Percentiles rank a stretch among this genome's conserved stretches.
Evolutionary conservation across 2,329 filamentous ascomycete genomes (phyloP).

Genomic region (Septoria petroselini): DNA sequence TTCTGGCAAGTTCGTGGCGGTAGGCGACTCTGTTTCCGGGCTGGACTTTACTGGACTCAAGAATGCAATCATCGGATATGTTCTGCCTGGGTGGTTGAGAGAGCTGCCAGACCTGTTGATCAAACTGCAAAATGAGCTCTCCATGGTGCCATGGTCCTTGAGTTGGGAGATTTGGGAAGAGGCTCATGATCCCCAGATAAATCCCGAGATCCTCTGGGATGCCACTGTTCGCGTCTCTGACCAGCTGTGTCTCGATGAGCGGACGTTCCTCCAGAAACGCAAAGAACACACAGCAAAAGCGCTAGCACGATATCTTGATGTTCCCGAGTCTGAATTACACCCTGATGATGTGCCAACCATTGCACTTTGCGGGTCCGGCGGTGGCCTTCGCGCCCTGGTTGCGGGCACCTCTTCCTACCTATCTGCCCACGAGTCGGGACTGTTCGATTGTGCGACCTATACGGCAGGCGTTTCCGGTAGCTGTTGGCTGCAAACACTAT

Average conservation of each 20-base stretch:
- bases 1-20: slow-evolving; percentile 28
- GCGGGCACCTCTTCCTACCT: slow-evolving; percentile 85
- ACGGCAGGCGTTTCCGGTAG: slow-evolving; percentile 93
- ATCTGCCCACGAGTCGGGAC: slow-evolving; percentile 76
- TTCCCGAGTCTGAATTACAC: slow-evolving; percentile 78
- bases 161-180: slow-evolving; percentile 93
- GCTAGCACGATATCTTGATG: slow-evolving; percentile 74
- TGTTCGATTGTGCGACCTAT: slow-evolving; percentile 93
- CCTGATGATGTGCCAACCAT: slow-evolving; percentile 91
- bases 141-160: slow-evolving; percentile 80
- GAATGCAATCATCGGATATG: slow-evolving; percentile 38
- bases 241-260: slow-evolving; percentile 79
- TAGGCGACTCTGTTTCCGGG: slow-evolving; percentile 31
- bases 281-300: slow-evolving; percentile 67
- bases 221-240: slow-evolving; percentile 78
- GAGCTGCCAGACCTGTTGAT: slow-evolving; percentile 70
- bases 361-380: slow-evolving; percentile 90
- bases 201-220: slow-evolving; percentile 82
- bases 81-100: slow-evolving; percentile 81
- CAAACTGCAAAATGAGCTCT: slow-evolving; percentile 84
- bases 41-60: slow-evolving; percentile 31
- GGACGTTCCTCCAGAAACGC: slow-evolving; percentile 67
- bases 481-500: slow-evolving; percentile 90
- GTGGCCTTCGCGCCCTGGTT: slow-evolving; percentile 83
- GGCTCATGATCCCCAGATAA: slow-evolving; percentile 74